These are phyloP conservation scores for Fraxinus angustifolia DNA, from an alignment of 305 asterid genomes.

Conservation along the genomic window DNA sequence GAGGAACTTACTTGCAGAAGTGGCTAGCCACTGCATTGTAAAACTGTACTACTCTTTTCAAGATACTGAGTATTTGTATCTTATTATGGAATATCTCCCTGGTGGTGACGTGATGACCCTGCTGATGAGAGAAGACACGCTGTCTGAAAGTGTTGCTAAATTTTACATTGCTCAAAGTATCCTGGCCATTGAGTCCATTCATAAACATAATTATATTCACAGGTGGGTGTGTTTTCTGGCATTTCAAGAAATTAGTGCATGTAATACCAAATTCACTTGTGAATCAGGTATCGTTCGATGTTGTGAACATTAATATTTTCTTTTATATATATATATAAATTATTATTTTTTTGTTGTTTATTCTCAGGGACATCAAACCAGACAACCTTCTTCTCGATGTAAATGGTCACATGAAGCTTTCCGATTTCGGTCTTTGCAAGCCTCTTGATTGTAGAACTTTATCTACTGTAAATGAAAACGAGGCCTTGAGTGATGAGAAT, in stretches of 20 bases:
- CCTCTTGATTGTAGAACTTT: conserved; percentile 92
- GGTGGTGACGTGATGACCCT: conserved; percentile 97
- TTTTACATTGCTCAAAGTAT: conserved; percentile 90
- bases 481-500: conserved; percentile 84
- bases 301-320: conserved; percentile 11
- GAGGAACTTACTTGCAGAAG: conserved; percentile 89
- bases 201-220: conserved; percentile 87
- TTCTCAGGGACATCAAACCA: conserved; percentile 87
- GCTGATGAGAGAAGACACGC: conserved; percentile 83
- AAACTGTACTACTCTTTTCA: conserved; percentile 84
- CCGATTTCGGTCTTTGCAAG: conserved; percentile 98
- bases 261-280: conserved; percentile 9
- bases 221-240: conserved; percentile 40
- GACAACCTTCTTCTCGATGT: conserved; percentile 93
- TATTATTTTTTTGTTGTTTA: conserved; percentile 1
- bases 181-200: conserved; percentile 92
- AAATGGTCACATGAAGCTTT: conserved; percentile 92
- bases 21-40: conserved; percentile 86
- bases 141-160: conserved; percentile 78
- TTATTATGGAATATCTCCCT: conserved; percentile 92
- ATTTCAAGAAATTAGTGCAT: conserved; percentile 5
- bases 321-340: conserved; percentile 14
- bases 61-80: conserved; percentile 86
- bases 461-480: conserved; percentile 71
- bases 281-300: neutral